Evolutionary conservation across 2,329 filamentous ascomycete species (phyloP).

Genomic region (Paracoccidioides brasiliensis): DNA sequence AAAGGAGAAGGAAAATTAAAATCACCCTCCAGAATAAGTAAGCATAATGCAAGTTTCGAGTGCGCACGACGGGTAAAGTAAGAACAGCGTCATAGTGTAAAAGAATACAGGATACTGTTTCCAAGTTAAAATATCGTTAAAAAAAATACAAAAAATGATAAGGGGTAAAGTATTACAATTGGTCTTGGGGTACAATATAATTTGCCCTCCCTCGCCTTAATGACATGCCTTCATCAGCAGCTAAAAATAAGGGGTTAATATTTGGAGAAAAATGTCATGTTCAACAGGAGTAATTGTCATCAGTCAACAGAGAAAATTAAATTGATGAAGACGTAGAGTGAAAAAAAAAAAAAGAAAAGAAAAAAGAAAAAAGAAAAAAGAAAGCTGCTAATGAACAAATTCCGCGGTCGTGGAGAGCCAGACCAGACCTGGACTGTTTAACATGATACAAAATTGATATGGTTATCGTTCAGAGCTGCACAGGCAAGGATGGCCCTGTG

Average conservation of each 20-base stretch:
- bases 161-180: too few species aligned
- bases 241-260: not conserved
- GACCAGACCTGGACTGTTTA: slow-evolving; percentile 10
- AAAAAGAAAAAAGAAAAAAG: too few species aligned
- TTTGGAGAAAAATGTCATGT: not conserved
- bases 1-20: too few species aligned
- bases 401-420: not conserved
- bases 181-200: not conserved
- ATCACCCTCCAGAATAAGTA: too few species aligned
- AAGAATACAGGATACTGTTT: too few species aligned
- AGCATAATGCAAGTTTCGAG: too few species aligned
- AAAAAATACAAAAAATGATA: too few species aligned
- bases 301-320: not conserved
- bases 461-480: slow-evolving; percentile 71
- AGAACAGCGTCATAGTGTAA: too few species aligned
- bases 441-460: slow-evolving; percentile 79
- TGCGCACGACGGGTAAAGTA: too few species aligned
- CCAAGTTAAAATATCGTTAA: too few species aligned
- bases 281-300: not conserved
- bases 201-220: not conserved
- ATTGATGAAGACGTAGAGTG: too few species aligned
- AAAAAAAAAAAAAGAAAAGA: not conserved
- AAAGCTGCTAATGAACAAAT: not conserved
- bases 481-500: slow-evolving; percentile 85
- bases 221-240: not conserved